Evolutionary conservation across 1,284 basidiomycete genomes (phyloP).

Genomic region (Limonomyces culmigenus): DNA sequence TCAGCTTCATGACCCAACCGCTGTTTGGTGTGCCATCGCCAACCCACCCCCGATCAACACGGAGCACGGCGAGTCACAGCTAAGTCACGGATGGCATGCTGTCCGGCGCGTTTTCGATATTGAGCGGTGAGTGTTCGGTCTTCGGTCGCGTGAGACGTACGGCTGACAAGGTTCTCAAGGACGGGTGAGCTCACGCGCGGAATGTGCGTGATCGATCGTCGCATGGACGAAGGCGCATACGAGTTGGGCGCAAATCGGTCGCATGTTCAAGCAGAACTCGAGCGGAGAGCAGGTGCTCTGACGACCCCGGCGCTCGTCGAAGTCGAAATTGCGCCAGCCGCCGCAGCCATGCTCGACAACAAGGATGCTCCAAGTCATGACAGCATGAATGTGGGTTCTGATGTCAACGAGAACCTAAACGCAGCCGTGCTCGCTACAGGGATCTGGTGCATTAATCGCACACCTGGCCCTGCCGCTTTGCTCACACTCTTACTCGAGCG

Average conservation of each 20-base stretch:
- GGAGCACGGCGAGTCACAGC: slow-evolving; percentile 11
- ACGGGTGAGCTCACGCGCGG: slow-evolving; percentile 45
- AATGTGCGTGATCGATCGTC: slow-evolving; percentile 58
- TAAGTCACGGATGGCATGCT: slow-evolving; percentile 35
- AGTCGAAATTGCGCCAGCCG: slow-evolving; percentile 17
- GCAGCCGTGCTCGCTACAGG: not conserved
- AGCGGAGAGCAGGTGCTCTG: slow-evolving; percentile 25
- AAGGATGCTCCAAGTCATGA: slow-evolving; percentile 1
- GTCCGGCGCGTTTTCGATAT: slow-evolving; percentile 42
- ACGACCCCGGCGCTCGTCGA: slow-evolving; percentile 36
- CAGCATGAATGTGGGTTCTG: not conserved
- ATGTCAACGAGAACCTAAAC: not conserved
- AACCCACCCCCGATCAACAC: slow-evolving; percentile 33
- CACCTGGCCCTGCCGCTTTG: slow-evolving; percentile 1
- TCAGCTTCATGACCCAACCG: slow-evolving; percentile 58
- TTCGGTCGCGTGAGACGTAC: not conserved
- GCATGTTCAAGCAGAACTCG: slow-evolving; percentile 33
- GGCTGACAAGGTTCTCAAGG: slow-evolving; percentile 11
- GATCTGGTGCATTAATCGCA: not conserved
- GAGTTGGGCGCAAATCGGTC: slow-evolving; percentile 45
- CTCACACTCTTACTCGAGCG: not conserved
- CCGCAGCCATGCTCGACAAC: not conserved
- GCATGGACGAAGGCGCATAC: slow-evolving; percentile 41
- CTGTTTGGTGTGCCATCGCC: slow-evolving; percentile 65
- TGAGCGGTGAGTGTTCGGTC: slow-evolving; percentile 32